Conservation (phyloP, 1,284 basidiomycete species). For the Taiwanofungus camphoratus region DNA sequence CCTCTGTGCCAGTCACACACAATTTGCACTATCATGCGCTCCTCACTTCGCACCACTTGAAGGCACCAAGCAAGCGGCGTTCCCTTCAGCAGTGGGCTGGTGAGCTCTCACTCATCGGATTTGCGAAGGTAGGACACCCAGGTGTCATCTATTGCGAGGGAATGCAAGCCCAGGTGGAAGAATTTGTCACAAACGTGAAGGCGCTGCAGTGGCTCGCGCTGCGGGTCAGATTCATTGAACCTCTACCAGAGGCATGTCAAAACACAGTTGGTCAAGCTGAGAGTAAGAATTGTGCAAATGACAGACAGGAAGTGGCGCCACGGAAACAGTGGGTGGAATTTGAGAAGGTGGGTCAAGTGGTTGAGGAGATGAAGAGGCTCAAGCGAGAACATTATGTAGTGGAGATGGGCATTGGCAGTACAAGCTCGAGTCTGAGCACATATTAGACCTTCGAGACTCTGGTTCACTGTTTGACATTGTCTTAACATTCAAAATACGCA, state of each 20-base stretch:
- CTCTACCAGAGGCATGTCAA: slow-evolving; percentile 24
- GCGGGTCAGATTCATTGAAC: slow-evolving; percentile 54
- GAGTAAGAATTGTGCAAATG: too few species aligned
- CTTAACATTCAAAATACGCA: not conserved
- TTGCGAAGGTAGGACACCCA: slow-evolving; percentile 71
- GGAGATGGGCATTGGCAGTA: slow-evolving; percentile 61
- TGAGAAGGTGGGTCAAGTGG: slow-evolving; percentile 64
- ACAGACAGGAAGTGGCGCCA: not conserved
- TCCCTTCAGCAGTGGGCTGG: slow-evolving; percentile 55
- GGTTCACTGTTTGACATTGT: not conserved
- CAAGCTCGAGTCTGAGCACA: slow-evolving; percentile 6
- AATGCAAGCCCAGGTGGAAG: slow-evolving; percentile 42
- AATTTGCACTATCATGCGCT: slow-evolving; percentile 46
- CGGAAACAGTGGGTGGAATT: slow-evolving; percentile 47
- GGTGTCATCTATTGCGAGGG: slow-evolving; percentile 71
- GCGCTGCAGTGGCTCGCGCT: slow-evolving; percentile 77
- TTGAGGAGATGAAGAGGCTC: slow-evolving; percentile 56
- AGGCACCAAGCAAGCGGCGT: slow-evolving; percentile 64
- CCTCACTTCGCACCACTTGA: slow-evolving; percentile 69
- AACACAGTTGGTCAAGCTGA: too few species aligned
- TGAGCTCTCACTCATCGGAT: slow-evolving; percentile 52
- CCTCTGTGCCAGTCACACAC: not conserved
- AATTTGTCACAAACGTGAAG: slow-evolving; percentile 63
- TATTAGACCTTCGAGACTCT: not conserved
- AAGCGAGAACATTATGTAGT: slow-evolving; percentile 52